Conservation (phyloP, 306 rosid species). For the Quercus suber region DNA sequence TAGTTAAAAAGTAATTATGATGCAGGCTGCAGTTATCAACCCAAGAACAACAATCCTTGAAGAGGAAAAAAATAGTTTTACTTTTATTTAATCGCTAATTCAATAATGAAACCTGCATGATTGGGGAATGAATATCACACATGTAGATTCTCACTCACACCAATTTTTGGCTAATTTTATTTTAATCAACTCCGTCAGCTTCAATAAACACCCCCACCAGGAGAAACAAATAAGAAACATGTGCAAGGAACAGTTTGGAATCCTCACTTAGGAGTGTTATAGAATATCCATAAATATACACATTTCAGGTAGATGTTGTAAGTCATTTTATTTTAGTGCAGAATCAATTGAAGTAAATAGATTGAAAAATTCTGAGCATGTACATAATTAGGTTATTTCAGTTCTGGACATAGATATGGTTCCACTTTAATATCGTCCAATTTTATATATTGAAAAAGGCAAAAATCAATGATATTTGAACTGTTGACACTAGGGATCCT, state of each 20-base stretch:
- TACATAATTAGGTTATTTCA: not conserved
- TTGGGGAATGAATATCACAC: not conserved
- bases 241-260: not conserved
- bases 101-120: not conserved
- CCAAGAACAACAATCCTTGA: not conserved
- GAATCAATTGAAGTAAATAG: not conserved
- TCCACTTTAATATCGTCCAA: not conserved
- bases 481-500: not conserved
- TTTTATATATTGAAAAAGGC: not conserved
- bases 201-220: not conserved
- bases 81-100: not conserved
- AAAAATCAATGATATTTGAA: not conserved
- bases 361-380: not conserved
- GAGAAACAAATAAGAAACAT: not conserved
- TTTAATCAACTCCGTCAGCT: not conserved
- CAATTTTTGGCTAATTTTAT: not conserved
- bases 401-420: not conserved
- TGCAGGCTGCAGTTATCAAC: not conserved
- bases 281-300: not conserved
- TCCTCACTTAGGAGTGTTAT: not conserved
- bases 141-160: not conserved
- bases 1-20: not conserved
- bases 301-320: not conserved
- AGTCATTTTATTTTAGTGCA: not conserved
- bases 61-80: not conserved